These are phyloP conservation scores for Trichoderma afroharzianum DNA, from an alignment of 2,329 filamentous ascomycete genomes.

Conservation along the genomic window DNA sequence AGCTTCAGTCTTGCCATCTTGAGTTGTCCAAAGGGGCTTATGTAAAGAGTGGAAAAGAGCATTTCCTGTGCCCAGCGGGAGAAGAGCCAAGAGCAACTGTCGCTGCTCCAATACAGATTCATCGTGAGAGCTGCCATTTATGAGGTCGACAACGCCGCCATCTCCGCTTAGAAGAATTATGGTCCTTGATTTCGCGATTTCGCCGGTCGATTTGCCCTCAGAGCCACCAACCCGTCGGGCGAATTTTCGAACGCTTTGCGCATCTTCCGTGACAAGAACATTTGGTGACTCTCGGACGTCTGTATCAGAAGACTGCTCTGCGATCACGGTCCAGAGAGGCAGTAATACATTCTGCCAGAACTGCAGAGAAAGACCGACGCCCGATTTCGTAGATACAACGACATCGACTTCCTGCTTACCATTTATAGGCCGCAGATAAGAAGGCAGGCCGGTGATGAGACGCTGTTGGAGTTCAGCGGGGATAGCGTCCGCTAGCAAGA, in stretches of 20 bases:
- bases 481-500: conserved; percentile 32
- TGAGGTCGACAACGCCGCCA: conserved; percentile 76
- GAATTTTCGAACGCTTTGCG: conserved; percentile 62
- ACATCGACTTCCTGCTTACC: conserved; percentile 49
- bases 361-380: conserved; percentile 51
- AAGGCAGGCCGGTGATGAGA: conserved; percentile 37
- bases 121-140: conserved; percentile 55
- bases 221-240: conserved; percentile 35
- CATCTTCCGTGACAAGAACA: conserved; percentile 60
- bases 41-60: conserved; percentile 61
- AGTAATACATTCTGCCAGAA: conserved; percentile 56
- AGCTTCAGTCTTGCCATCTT: conserved; percentile 8
- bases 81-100: conserved; percentile 46
- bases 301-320: conserved; percentile 14
- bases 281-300: not conserved
- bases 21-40: conserved; percentile 49
- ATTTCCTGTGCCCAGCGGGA: conserved; percentile 64
- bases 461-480: conserved; percentile 35
- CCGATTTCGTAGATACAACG: conserved; percentile 65
- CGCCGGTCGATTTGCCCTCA: conserved; percentile 18
- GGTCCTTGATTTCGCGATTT: conserved; percentile 35
- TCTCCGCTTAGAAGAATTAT: conserved; percentile 83
- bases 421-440: conserved; percentile 30
- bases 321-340: conserved; percentile 51
- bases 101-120: not conserved